Base-by-base conservation (phyloP, 179 eudicot species). In the Carnegiea gigantea region DNA sequence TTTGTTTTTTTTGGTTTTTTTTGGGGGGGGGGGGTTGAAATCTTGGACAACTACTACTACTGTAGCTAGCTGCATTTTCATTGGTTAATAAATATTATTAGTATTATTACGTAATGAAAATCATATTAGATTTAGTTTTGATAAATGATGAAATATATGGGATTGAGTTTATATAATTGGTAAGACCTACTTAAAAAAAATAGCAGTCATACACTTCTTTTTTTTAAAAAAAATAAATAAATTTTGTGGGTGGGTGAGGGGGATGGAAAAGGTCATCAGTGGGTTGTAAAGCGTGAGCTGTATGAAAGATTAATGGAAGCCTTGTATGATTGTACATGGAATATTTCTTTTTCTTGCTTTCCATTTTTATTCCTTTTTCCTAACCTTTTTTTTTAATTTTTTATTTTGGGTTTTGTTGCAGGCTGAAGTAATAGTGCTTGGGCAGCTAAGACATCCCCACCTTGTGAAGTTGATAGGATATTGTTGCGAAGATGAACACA, bases 381-480 rank as follows among this genome's bases (percentile, higher is more conserved):
- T 20, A 57, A 73, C 14, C 6, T 40, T 36, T 30, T 21, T 3
- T 46, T 51, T 67, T 4, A 24, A 23, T 36, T 21, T 38, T 18
- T 0, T 38, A 3, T 70, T 36, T 57, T 12, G 62, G n/a, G 28
- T 60, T 23, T 18, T 48, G 44, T 62, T 79, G 76, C 83, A 88
- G 90, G 88, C 90, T 6, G 90, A 89, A 59, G 94, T 92, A 4
- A 80, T 86, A n/a, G 85, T 92, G 79, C 92, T 92, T 28, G 97
- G 97, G 72, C 92, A 91, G 84, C 77, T 92, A 87, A 90, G 92
- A 40, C 92, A 92, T 83, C 83, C 86, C 17, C 89, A 92, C 85
- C 85, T 92, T 48, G 97, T 92, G 71, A 91, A 91, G 88, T 75
- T 92, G 88, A 86, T 91, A 26, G 97, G 97, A 0, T 92, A 92